Percentiles rank a stretch among this genome's conserved stretches.
Conservation (phyloP, 768 basidiomycete species). For the Sutorius australiensis region DNA sequence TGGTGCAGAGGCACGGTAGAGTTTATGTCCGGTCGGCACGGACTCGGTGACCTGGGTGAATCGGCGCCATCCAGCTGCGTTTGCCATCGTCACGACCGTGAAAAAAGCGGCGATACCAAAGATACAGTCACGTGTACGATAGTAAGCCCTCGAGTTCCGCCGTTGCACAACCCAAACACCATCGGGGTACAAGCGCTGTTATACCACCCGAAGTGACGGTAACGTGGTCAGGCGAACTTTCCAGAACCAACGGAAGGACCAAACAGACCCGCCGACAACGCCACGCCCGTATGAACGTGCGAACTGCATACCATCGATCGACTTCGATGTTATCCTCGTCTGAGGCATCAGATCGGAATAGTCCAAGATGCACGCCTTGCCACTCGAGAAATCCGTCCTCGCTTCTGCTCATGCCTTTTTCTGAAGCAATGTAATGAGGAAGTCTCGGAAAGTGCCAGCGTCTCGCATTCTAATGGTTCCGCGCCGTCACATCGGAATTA, state of each 20-base stretch:
- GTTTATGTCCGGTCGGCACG: constrained; percentile 11
- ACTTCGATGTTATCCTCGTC: no score
- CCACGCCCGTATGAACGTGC: neutral
- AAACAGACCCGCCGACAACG: neutral
- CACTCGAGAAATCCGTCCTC: neutral
- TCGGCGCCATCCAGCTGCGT: neutral
- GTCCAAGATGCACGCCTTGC: neutral
- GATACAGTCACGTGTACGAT: no score
- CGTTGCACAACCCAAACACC: no score
- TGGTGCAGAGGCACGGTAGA: constrained; percentile 24
- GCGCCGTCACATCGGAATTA: neutral
- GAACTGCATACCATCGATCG: neutral
- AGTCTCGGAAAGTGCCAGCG: constrained; percentile 17
- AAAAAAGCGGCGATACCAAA: neutral
- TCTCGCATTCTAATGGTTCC: neutral
- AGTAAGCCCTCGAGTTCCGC: no score
- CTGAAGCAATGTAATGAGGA: neutral
- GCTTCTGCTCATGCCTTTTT: constrained; percentile 4
- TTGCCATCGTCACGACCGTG: neutral
- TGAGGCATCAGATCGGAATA: neutral
- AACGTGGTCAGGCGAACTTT: neutral
- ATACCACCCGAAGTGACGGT: no score
- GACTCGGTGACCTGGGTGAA: neutral
- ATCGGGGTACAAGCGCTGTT: neutral
- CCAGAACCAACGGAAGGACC: neutral